Percentiles rank a stretch among this genome's conserved stretches.
phyloP scores from a whole-genome alignment of 495 filamentous ascomycete species.

The Daldinia bambusicola region DNA sequence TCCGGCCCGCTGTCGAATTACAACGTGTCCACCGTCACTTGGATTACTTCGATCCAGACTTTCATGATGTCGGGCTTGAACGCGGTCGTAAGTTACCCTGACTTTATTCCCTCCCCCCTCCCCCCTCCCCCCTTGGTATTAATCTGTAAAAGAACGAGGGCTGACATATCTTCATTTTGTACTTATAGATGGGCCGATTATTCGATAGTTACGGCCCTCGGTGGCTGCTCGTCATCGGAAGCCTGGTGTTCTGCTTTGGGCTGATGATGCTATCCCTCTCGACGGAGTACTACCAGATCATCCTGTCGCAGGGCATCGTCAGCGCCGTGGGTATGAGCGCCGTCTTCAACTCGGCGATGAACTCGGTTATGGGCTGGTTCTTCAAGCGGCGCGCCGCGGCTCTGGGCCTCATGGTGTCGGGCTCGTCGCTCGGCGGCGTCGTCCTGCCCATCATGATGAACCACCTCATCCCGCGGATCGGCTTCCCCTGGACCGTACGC shows the following conservation, averaged over 20 bases:
- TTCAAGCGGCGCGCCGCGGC: conserved; percentile 71
- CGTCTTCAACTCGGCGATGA: conserved; percentile 72
- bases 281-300: conserved; percentile 71
- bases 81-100: conserved; percentile 57
- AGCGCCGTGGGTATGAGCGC: conserved; percentile 65
- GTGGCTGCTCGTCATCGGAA: conserved; percentile 67
- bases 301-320: conserved; percentile 68
- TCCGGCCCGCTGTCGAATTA: conserved; percentile 59
- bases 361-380: conserved; percentile 74
- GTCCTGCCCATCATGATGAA: conserved; percentile 78
- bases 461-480: conserved; percentile 68
- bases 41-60: conserved; percentile 64
- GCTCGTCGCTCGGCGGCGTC: conserved; percentile 74
- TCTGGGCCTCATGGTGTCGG: conserved; percentile 73
- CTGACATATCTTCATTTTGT: conserved; percentile 22
- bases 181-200: conserved; percentile 62
- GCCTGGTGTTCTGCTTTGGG: conserved; percentile 72
- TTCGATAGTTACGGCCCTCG: conserved; percentile 77
- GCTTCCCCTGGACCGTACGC: conserved; percentile 80
- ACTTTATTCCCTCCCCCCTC: conserved; percentile 36
- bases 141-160: neutral
- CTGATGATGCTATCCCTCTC: conserved; percentile 77
- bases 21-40: conserved; percentile 62
- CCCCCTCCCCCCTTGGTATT: conserved; percentile 32
- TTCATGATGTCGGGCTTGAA: conserved; percentile 55